These are phyloP conservation scores for Endocladia muricata DNA, from an alignment of 31 red algal genomes.

Conservation along the genomic window DNA sequence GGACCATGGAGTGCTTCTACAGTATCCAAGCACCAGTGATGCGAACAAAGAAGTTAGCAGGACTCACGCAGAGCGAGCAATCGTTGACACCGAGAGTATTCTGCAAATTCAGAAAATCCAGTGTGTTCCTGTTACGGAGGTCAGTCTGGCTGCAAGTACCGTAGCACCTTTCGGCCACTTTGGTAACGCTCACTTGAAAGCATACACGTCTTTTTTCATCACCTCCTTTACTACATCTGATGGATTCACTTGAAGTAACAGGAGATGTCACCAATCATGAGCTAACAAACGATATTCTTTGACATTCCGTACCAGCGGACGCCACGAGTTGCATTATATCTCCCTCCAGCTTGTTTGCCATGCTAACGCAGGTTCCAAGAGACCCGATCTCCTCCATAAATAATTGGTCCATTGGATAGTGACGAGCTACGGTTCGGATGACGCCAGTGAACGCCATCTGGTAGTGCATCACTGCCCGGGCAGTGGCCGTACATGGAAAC, in stretches of 20 bases:
- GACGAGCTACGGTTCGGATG: neutral
- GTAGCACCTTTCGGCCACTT: constrained; percentile 23
- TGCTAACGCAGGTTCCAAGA: neutral
- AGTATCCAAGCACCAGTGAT: constrained; percentile 34
- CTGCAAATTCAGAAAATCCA: constrained; percentile 25
- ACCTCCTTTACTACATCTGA: neutral
- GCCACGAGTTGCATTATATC: constrained; percentile 1
- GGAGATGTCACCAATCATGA: neutral
- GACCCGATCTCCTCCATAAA: neutral
- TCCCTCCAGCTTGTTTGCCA: neutral
- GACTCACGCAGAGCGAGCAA: constrained; percentile 23
- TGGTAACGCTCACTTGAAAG: constrained; percentile 1
- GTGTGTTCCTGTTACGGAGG: constrained; percentile 11
- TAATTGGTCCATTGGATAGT: neutral
- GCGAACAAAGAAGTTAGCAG: constrained; percentile 5
- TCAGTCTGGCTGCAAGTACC: constrained; percentile 26
- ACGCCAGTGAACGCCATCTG: constrained; percentile 1
- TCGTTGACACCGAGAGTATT: constrained; percentile 17
- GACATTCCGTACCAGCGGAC: neutral
- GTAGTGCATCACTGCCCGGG: neutral
- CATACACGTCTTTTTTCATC: neutral
- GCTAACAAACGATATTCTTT: constrained; percentile 12
- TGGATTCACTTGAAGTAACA: neutral
- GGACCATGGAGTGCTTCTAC: neutral
- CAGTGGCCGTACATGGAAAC: neutral